phyloP scores from a whole-genome alignment of 2,329 filamentous ascomycete species.

The Tricladium varicosporioides region DNA sequence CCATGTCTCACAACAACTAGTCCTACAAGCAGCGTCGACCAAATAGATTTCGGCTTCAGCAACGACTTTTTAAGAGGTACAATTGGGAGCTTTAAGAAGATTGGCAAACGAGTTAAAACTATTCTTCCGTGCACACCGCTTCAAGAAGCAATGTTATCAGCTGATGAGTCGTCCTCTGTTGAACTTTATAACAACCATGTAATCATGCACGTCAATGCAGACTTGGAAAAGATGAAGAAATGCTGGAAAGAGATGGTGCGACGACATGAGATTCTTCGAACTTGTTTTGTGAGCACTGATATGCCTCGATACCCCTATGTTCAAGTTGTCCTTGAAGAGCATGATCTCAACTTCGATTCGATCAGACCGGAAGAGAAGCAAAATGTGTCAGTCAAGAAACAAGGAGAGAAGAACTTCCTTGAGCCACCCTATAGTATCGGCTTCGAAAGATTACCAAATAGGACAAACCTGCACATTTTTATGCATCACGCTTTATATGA shows the following conservation, averaged over 20 bases:
- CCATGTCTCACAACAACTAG: neutral
- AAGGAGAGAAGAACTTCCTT: constrained; percentile 6
- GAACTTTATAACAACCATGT: constrained; percentile 72
- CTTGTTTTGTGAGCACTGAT: constrained; percentile 68
- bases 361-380: constrained; percentile 2
- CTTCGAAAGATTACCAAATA: constrained; percentile 5
- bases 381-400: neutral
- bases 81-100: constrained; percentile 16
- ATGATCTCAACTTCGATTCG: constrained; percentile 30
- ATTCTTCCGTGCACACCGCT: constrained; percentile 82
- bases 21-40: neutral
- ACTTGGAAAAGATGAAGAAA: constrained; percentile 47
- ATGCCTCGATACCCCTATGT: constrained; percentile 61
- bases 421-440: constrained; percentile 30
- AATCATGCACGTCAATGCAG: constrained; percentile 56
- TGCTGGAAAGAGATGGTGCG: constrained; percentile 62
- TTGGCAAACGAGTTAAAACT: constrained; percentile 41
- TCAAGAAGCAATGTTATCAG: constrained; percentile 83
- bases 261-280: constrained; percentile 75
- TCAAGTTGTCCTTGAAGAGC: constrained; percentile 64
- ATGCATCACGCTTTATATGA: constrained; percentile 85
- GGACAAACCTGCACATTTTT: constrained; percentile 25
- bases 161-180: constrained; percentile 41
- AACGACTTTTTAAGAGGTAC: constrained; percentile 21
- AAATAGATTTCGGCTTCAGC: constrained; percentile 24